Conservation (phyloP, 345 rosid species). For the Barbarea vulgaris region DNA sequence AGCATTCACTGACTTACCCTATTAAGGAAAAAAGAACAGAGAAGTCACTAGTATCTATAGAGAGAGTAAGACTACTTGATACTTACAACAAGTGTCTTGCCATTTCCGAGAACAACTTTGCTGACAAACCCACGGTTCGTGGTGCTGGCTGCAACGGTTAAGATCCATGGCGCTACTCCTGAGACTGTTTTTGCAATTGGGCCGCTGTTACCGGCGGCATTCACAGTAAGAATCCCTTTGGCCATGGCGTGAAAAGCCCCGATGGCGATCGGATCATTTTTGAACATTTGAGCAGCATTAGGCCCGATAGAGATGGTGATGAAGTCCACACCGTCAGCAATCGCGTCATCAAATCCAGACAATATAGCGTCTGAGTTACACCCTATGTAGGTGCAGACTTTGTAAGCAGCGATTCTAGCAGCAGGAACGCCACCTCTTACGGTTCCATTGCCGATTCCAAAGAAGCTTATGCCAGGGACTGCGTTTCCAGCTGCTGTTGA, state of each 20-base stretch:
- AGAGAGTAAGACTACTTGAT: not conserved
- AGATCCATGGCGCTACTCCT: slow-evolving; percentile 44
- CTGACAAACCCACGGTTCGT: slow-evolving; percentile 40
- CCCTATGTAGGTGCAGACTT: slow-evolving; percentile 7
- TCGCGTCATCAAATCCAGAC: slow-evolving; percentile 47
- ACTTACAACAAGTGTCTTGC: slow-evolving; percentile 43
- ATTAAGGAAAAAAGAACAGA: not conserved
- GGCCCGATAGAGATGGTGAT: slow-evolving; percentile 44
- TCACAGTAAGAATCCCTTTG: slow-evolving; percentile 44
- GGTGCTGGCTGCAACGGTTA: slow-evolving; percentile 48
- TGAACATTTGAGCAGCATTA: not conserved
- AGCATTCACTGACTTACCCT: slow-evolving; percentile 42
- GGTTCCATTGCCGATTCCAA: slow-evolving; percentile 50
- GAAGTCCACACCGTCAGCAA: slow-evolving; percentile 51
- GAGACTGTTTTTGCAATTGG: rapidly evolving
- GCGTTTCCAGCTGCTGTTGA: slow-evolving; percentile 60
- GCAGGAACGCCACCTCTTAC: slow-evolving; percentile 57
- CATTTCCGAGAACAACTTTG: slow-evolving; percentile 46
- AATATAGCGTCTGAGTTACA: slow-evolving; percentile 26
- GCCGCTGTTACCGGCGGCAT: slow-evolving; percentile 46
- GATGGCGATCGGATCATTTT: slow-evolving; percentile 30
- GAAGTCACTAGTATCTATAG: not conserved
- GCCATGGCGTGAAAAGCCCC: slow-evolving; percentile 50
- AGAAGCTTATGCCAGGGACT: slow-evolving; percentile 40
- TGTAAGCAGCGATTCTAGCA: slow-evolving; percentile 52